phyloP scores from a whole-genome alignment of 345 rosid species.

The Aegle marmelos region DNA sequence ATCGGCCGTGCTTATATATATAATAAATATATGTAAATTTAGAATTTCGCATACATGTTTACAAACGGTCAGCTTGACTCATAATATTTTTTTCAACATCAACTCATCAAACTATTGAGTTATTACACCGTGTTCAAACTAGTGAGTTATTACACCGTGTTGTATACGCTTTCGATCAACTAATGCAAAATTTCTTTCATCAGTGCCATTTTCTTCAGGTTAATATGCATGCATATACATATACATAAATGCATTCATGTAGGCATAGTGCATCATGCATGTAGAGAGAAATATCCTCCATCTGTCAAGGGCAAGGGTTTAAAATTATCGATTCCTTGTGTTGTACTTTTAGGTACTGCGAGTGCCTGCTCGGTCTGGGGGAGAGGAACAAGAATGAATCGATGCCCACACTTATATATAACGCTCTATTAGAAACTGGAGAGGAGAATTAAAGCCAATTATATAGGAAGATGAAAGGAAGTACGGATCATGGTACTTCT shows the following conservation, averaged over 20 bases:
- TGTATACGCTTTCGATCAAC: conserved; percentile 1
- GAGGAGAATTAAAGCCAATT: background rate
- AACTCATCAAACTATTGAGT: background rate
- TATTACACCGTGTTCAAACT: background rate
- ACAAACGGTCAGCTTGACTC: background rate
- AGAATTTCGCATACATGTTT: background rate
- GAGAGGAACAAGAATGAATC: background rate
- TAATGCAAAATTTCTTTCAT: background rate
- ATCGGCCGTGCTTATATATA: background rate
- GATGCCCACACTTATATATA: conserved; percentile 21
- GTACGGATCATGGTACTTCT: background rate
- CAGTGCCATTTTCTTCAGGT: background rate
- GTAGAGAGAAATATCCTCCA: conserved; percentile 12
- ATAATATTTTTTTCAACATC: background rate
- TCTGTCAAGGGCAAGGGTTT: conserved; percentile 35
- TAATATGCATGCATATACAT: background rate
- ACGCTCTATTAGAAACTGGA: too few species aligned
- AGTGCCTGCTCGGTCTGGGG: background rate
- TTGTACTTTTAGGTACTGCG: conserved; percentile 5
- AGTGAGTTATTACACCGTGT: background rate
- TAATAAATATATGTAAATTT: background rate
- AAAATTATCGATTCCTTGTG: conserved; percentile 7
- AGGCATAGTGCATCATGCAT: conserved; percentile 4
- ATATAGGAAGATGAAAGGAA: conserved; percentile 4
- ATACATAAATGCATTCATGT: conserved; percentile 1